Evolutionary conservation across 441 rosid species (phyloP), one percentile per base, ranked within the genome.

Genomic region (Viola pubescens): DNA sequence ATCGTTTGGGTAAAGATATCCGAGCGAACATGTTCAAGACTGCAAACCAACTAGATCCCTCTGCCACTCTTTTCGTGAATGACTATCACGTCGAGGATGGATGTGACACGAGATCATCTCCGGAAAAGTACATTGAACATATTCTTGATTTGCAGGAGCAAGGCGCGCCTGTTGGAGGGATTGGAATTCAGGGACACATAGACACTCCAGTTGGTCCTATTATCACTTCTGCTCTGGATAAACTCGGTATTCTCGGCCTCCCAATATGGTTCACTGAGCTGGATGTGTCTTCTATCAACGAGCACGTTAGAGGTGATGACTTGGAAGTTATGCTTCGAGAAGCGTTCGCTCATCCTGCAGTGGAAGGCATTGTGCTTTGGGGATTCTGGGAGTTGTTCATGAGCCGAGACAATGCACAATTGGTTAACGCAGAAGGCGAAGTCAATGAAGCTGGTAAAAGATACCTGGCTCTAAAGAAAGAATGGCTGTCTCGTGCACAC

Each of bases 201-300:
- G 90, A 87, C 56, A 79, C 77, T 60, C 98, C 95, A 0, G 90
- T 89, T 1, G 98, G 98, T 54, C 68, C 90, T 0, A 57, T 87
- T 16, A 92, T 87, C 26, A 65, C 80, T 64, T 72, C 89, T 37
- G 94, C 94, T 5, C 80, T 89, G 42, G 94, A 89, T 70, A 82
- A 82, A 56, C 54, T 87, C 53, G 89, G 89, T 14, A 65, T 67
- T 62, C 84, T 89, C 1, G 96, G 97, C 6, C 82, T 79, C 53
- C 97, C 98, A 5, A 79, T 92, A 37, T 92, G 98, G 97, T 87
- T 92, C 66, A 89, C 94, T 7, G 98, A 89, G 75, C 82, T 92
- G 12, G 96, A 92, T 54, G 96, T 89, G 54, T 80, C 91, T n/a
- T 87, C 98, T 1, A 52, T 12, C 12, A 86, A 87, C 48, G 97